A percentile compares a stretch with the other conserved stretches of the same genome.
phyloP scores from a whole-genome alignment of 305 asterid species.

The Rubia tinctorum region DNA sequence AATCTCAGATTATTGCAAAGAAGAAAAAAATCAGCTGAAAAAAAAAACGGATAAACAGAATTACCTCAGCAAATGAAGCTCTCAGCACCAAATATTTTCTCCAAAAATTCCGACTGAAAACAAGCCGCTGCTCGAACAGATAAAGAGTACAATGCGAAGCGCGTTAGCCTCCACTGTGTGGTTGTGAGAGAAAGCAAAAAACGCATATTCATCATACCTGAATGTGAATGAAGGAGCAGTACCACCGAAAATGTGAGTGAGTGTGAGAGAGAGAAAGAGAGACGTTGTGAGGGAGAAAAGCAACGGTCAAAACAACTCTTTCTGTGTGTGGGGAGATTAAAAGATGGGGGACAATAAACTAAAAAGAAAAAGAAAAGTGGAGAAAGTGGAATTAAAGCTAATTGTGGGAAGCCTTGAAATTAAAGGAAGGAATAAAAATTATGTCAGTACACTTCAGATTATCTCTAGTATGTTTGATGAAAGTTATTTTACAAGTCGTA shows the following conservation, averaged over 20 bases:
- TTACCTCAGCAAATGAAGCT: no score
- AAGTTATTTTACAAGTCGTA: no score
- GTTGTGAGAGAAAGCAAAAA: background rate
- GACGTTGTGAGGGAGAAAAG: conserved; percentile 10
- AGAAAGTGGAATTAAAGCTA: conserved; percentile 6
- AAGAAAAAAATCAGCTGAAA: no score
- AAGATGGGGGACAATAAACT: background rate
- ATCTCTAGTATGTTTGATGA: no score
- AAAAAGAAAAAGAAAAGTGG: conserved; percentile 3
- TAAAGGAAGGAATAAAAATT: conserved; percentile 5
- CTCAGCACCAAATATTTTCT: background rate
- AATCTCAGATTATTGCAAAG: background rate
- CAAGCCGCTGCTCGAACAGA: background rate
- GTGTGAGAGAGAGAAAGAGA: background rate
- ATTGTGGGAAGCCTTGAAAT: background rate
- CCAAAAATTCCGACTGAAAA: background rate
- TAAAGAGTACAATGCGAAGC: background rate
- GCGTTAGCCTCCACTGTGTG: background rate
- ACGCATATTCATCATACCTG: background rate
- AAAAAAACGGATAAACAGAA: background rate
- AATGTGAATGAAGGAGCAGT: background rate
- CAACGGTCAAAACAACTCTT: conserved; percentile 6
- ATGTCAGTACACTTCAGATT: no score
- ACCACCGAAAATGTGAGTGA: background rate
- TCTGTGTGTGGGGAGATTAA: background rate